phyloP scores from a whole-genome alignment of 106 monocot species.

The Xerophyta viscosa region DNA sequence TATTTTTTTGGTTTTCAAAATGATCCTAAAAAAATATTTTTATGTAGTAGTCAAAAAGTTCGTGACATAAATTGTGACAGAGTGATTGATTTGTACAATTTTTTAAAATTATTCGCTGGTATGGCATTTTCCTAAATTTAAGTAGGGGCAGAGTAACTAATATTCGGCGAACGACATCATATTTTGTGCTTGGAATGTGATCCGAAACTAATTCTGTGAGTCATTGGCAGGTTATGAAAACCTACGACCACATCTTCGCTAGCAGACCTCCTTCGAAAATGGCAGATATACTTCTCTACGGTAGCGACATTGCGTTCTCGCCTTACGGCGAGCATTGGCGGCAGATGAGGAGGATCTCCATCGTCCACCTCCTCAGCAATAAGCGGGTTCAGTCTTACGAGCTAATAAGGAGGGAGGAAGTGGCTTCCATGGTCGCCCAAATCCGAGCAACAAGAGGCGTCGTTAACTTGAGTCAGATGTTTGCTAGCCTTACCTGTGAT shows the following conservation, averaged over 20 bases:
- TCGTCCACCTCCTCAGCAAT: conserved; percentile 15
- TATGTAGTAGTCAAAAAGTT: no score
- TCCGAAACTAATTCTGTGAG: no score
- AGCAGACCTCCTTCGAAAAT: conserved; percentile 9
- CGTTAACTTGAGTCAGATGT: conserved; percentile 22
- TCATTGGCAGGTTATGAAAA: no score
- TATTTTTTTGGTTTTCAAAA: no score
- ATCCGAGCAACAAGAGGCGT: background rate
- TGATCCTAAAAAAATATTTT: no score
- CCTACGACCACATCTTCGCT: conserved; percentile 11
- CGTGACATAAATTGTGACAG: no score
- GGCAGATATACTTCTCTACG: background rate
- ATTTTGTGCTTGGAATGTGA: no score
- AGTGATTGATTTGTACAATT: no score
- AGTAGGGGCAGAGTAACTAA: no score
- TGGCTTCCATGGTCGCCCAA: conserved; percentile 5
- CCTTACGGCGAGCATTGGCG: conserved; percentile 45
- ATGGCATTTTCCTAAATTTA: no score
- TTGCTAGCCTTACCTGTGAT: conserved; percentile 6
- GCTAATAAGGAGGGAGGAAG: conserved; percentile 22
- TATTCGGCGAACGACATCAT: no score
- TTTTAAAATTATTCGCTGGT: no score
- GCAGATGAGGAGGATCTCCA: conserved; percentile 10
- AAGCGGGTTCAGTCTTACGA: conserved; percentile 21
- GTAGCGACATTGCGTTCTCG: conserved; percentile 11